Conservation (phyloP, 352 stramenopile genomes). For the Pythium grandisporangium region DNA sequence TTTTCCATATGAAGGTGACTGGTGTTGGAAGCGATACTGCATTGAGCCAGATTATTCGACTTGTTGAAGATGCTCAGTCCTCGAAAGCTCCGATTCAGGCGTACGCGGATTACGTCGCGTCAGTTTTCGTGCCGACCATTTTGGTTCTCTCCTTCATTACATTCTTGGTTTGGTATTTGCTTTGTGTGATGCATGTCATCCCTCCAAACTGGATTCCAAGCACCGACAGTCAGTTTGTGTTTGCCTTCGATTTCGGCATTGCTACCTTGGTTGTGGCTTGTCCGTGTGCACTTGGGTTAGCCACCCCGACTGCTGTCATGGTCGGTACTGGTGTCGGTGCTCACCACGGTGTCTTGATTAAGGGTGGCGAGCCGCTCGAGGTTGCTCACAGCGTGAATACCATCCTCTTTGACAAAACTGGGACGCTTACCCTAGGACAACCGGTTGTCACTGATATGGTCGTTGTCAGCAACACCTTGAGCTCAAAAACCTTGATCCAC, state of each 20-base stretch:
- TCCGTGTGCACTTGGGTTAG: constrained; percentile 97
- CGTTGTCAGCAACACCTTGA: constrained; percentile 62
- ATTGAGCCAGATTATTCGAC: constrained; percentile 96
- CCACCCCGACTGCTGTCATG: constrained; percentile 98
- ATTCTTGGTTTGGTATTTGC: constrained; percentile 92
- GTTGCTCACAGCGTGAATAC: constrained; percentile 89
- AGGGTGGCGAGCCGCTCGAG: constrained; percentile 93
- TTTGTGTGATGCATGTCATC: constrained; percentile 52
- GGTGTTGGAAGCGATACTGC: constrained; percentile 90
- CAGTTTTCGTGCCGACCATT: constrained; percentile 95
- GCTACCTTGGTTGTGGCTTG: constrained; percentile 97
- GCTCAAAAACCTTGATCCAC: constrained; percentile 79
- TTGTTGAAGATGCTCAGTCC: constrained; percentile 98
- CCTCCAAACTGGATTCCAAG: constrained; percentile 56
- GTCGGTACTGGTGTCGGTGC: constrained; percentile 97
- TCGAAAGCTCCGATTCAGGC: constrained; percentile 97
- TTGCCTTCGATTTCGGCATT: constrained; percentile 97
- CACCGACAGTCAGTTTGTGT: constrained; percentile 82
- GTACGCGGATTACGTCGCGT: constrained; percentile 94
- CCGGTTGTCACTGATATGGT: constrained; percentile 85
- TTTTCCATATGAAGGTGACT: constrained; percentile 92
- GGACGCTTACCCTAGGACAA: constrained; percentile 93
- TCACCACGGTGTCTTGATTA: constrained; percentile 96
- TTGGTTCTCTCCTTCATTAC: constrained; percentile 90
- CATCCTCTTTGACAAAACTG: constrained; percentile 99